These are phyloP conservation scores for Quercus lobata DNA, from an alignment of 331 rosid genomes.

Conservation along the genomic window DNA sequence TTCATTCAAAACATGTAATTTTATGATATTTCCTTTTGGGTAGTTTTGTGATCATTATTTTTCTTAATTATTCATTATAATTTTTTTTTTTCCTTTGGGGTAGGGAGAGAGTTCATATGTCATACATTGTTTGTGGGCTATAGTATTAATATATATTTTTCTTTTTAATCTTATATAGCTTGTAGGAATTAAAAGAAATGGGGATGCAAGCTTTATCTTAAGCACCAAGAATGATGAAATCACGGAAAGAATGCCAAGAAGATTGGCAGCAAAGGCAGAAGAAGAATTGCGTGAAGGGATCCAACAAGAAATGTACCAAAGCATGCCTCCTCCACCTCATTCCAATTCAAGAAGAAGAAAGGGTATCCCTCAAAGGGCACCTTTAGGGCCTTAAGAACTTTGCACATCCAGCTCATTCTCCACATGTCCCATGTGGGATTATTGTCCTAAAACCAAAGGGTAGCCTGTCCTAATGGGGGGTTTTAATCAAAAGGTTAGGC, in stretches of 20 bases:
- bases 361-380: slow-evolving; percentile 48
- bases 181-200: background rate
- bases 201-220: background rate
- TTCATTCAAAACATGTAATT: background rate
- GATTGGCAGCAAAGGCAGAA: slow-evolving; percentile 31
- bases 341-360: slow-evolving; percentile 53
- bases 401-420: slow-evolving; percentile 42
- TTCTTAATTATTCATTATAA: background rate
- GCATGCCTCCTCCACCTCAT: slow-evolving; percentile 12
- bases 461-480: slow-evolving; percentile 33
- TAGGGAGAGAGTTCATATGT: too few relatives aligned
- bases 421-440: slow-evolving; percentile 35
- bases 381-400: slow-evolving; percentile 34
- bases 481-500: slow-evolving; percentile 8
- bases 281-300: slow-evolving; percentile 34
- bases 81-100: background rate
- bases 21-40: background rate
- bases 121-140: too few relatives aligned
- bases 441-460: slow-evolving; percentile 32
- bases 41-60: background rate
- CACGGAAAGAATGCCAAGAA: slow-evolving; percentile 5
- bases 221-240: background rate
- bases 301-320: slow-evolving; percentile 27
- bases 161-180: background rate
- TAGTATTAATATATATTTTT: too few relatives aligned